Evolutionary conservation across 2,329 filamentous ascomycete genomes (phyloP), one percentile per base, ranked within the genome.

Genomic region (Phaeosphaeria sp.): DNA sequence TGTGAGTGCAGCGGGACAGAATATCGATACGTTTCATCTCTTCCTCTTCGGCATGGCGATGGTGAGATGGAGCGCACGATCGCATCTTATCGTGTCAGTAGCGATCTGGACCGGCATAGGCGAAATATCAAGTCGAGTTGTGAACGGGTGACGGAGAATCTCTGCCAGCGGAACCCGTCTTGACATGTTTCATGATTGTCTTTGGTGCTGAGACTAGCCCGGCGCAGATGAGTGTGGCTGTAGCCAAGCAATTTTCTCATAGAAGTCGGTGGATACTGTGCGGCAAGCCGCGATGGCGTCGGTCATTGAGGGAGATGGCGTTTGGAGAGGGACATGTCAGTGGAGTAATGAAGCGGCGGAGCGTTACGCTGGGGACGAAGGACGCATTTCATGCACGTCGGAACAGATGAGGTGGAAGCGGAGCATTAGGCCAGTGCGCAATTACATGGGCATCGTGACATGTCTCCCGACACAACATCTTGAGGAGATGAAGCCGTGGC

Each of bases 291-390:
- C 3, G 30, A 36, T 36, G 11, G 30, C 5, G 30, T 36, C 11
- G 3, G 30, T 36, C 30, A 36, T 36, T 36, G 30, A 7, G 11
- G 30, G 30, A 13, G 6, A 36, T 11, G 25, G 25, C 25, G 25
- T 11, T 30, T 5, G 25, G 5, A 11, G 30, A 7, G 30, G 21
- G 18, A 15, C n/a, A 44, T 21, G 42, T 22, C 18, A 30, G 17
- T 49, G 46, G 46, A 49, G 46, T 21, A 25, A 18, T 49, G 46
- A 49, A 36, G 46, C 46, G 21, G 46, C n/a, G 25, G 27, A 39
- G 46, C 46, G 46, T 49, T 36, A 49, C 27, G 27, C 46, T 36
- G 7, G 39, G 18, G 18, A 20, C 11, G 25, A 21, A 49, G 15
- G 18, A 33, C 20, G 8, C 25, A 30, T 27, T 25, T n/a, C 9